phyloP scores from a whole-genome alignment of 345 rosid species.

The Arabis hirsuta region DNA sequence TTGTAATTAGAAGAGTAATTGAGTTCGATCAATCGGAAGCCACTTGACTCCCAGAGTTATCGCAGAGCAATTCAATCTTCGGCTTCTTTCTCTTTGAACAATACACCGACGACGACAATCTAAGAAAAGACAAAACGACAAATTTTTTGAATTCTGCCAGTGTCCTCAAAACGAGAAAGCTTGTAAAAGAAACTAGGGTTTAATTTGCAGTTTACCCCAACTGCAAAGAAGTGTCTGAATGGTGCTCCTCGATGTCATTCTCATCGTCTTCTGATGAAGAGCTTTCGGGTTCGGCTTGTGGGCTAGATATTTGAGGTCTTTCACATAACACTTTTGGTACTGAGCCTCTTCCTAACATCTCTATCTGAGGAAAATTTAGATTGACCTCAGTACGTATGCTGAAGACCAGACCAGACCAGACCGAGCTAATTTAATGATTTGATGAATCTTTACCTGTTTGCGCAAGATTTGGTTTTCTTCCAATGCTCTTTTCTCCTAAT shows the following conservation, averaged over 20 bases:
- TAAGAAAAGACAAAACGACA: constrained; percentile 8
- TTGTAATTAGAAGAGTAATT: neutral
- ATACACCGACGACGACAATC: constrained; percentile 31
- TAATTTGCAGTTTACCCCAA: constrained; percentile 38
- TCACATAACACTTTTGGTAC: constrained; percentile 24
- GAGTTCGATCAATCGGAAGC: constrained; percentile 36
- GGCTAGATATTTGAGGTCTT: constrained; percentile 27
- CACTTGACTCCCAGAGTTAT: constrained; percentile 48
- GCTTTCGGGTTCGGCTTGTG: constrained; percentile 37
- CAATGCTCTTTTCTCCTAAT: constrained; percentile 40
- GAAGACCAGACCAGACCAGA: neutral
- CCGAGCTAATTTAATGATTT: neutral
- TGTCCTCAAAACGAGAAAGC: neutral
- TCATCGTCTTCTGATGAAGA: constrained; percentile 40
- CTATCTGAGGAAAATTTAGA: constrained; percentile 25
- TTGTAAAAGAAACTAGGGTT: constrained; percentile 38
- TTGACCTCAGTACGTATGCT: neutral
- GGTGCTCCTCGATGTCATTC: constrained; percentile 34
- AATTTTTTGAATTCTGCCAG: neutral
- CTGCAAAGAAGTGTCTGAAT: constrained; percentile 47
- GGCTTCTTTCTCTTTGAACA: constrained; percentile 33
- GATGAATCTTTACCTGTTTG: constrained; percentile 36
- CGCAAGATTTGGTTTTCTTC: constrained; percentile 46
- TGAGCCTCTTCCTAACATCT: constrained; percentile 40
- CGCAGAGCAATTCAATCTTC: constrained; percentile 33